Evolutionary conservation across 306 rosid genomes (phyloP).

Genomic region (Malus asiatica): DNA sequence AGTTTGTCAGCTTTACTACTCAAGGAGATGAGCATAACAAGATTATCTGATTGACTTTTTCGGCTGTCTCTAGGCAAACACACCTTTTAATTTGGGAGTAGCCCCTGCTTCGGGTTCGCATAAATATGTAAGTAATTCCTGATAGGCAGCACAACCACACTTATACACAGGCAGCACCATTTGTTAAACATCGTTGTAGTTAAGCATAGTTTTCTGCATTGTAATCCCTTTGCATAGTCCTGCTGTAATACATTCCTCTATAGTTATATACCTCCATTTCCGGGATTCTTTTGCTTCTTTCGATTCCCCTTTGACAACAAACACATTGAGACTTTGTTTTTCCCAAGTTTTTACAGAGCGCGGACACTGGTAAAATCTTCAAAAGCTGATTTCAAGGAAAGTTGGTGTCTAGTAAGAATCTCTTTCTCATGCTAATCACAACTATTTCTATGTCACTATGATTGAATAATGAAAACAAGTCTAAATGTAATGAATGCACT

Average conservation of each 20-base stretch:
- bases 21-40: neutral
- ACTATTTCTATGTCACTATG: neutral
- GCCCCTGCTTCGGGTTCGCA: conserved; percentile 3
- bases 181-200: neutral
- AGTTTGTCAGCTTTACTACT: neutral
- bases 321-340: neutral
- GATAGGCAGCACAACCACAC: neutral
- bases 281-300: neutral
- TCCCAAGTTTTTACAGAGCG: neutral
- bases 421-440: neutral
- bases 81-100: neutral
- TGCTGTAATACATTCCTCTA: neutral
- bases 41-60: neutral
- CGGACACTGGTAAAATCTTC: neutral
- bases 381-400: neutral
- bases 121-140: conserved; percentile 5
- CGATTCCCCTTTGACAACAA: neutral
- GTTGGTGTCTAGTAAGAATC: conserved; percentile 7
- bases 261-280: neutral
- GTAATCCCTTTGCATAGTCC: neutral
- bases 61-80: conserved; percentile 9
- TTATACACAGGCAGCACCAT: neutral
- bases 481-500: neutral
- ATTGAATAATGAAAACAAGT: neutral
- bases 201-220: neutral